Conservation (phyloP, 2,329 filamentous ascomycete genomes). For the Clonostachys rosea region DNA sequence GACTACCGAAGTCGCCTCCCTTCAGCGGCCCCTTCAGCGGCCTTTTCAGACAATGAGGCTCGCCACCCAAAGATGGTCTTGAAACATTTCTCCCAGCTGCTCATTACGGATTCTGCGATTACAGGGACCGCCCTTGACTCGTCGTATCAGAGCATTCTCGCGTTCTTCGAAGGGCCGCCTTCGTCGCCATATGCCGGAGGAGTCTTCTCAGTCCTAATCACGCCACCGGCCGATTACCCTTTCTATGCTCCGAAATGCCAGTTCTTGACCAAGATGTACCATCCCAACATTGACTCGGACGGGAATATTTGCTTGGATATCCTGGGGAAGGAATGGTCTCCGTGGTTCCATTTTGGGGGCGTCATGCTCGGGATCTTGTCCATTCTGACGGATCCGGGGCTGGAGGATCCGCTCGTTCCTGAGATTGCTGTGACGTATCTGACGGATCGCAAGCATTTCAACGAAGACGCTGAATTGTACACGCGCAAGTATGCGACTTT, state of each 20-base stretch:
- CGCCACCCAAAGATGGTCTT: too few relatives aligned
- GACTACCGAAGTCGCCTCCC: too few relatives aligned
- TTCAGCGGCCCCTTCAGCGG: too few relatives aligned
- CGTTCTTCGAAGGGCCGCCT: background rate
- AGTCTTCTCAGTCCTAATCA: background rate
- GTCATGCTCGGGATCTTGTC: background rate
- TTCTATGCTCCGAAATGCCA: background rate
- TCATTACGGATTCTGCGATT: too few relatives aligned
- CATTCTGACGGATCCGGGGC: background rate
- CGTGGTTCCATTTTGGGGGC: background rate
- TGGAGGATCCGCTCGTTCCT: background rate
- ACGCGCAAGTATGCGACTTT: too few relatives aligned
- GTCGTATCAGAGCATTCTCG: background rate
- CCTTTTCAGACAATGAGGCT: too few relatives aligned
- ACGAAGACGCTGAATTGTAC: too few relatives aligned
- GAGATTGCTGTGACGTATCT: background rate
- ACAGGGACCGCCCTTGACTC: too few relatives aligned
- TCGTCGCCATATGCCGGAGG: background rate
- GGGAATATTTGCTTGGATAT: background rate
- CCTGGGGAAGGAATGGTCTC: background rate
- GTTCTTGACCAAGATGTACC: background rate
- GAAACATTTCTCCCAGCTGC: too few relatives aligned
- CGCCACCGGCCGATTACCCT: background rate
- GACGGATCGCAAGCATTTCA: background rate
- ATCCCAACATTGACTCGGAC: background rate